These are phyloP conservation scores for Fusarium bactridioides DNA, from an alignment of 2,329 filamentous ascomycete species.

Conservation along the genomic window DNA sequence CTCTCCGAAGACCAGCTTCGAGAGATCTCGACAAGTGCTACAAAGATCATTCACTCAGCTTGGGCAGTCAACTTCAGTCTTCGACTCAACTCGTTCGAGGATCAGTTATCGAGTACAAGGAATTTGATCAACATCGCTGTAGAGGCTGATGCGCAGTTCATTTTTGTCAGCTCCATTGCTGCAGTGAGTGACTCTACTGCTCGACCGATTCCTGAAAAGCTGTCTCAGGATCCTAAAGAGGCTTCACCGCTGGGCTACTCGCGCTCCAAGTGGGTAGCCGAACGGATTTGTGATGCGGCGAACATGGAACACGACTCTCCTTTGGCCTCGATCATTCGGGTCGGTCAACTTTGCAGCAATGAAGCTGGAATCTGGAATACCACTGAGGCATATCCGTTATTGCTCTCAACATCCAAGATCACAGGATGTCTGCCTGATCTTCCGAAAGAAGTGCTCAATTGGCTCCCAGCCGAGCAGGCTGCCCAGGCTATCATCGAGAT, in stretches of 20 bases:
- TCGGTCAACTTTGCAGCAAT: slow-evolving; percentile 62
- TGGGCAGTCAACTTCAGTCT: slow-evolving; percentile 67
- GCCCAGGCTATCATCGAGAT: slow-evolving; percentile 53
- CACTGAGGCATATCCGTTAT: slow-evolving; percentile 60
- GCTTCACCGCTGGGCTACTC: slow-evolving; percentile 53
- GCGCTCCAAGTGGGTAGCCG: slow-evolving; percentile 52
- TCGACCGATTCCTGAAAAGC: slow-evolving; percentile 45
- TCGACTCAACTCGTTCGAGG: slow-evolving; percentile 57
- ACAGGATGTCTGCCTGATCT: slow-evolving; percentile 46
- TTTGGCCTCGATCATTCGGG: slow-evolving; percentile 48
- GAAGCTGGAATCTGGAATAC: slow-evolving; percentile 59
- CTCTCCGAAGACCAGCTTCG: background rate
- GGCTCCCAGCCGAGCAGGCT: slow-evolving; percentile 57
- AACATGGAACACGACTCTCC: background rate
- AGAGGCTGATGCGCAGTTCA: slow-evolving; percentile 44
- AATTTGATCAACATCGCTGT: slow-evolving; percentile 53
- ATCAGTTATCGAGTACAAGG: slow-evolving; percentile 54
- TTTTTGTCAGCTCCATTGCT: slow-evolving; percentile 61
- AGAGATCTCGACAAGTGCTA: background rate
- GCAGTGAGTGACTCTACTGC: slow-evolving; percentile 48
- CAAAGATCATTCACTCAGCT: slow-evolving; percentile 56
- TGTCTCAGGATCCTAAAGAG: slow-evolving; percentile 23
- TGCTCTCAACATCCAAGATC: slow-evolving; percentile 56
- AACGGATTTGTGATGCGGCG: slow-evolving; percentile 49
- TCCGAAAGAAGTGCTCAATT: slow-evolving; percentile 50